phyloP scores from a whole-genome alignment of 2,329 filamentous ascomycete genomes.

The Trichoderma brevicompactum region DNA sequence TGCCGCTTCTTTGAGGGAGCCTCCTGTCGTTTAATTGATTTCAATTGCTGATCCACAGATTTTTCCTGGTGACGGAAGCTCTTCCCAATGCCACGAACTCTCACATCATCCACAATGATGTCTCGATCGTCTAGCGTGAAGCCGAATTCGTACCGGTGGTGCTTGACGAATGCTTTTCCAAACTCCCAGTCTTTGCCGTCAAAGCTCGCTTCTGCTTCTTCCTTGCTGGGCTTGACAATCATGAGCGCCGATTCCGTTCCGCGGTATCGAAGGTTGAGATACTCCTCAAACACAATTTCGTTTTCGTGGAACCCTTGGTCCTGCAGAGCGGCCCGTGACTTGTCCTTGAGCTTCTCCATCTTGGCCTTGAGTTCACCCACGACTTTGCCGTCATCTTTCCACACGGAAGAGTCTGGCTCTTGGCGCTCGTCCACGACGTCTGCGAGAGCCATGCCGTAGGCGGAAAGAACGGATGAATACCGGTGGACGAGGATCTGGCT shows the following conservation, averaged over 20 bases:
- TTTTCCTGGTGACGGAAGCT: constrained; percentile 79
- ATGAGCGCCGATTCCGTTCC: constrained; percentile 91
- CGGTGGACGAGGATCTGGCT: constrained; percentile 83
- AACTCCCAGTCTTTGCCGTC: constrained; percentile 77
- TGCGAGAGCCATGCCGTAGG: constrained; percentile 90
- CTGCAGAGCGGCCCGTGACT: constrained; percentile 67
- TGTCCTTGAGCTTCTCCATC: constrained; percentile 79
- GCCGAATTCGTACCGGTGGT: constrained; percentile 91
- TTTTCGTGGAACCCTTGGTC: constrained; percentile 79
- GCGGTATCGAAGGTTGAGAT: constrained; percentile 90
- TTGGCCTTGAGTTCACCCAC: constrained; percentile 69
- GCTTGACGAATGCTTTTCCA: constrained; percentile 79
- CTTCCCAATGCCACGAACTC: constrained; percentile 86
- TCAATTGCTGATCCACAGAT: constrained; percentile 83
- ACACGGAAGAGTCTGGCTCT: constrained; percentile 70
- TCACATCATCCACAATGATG: constrained; percentile 88
- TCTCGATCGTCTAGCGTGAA: constrained; percentile 85
- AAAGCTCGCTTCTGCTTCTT: constrained; percentile 63
- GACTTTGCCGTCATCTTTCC: constrained; percentile 62
- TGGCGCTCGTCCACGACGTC: constrained; percentile 93
- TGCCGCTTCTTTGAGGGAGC: constrained; percentile 65
- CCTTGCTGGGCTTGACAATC: constrained; percentile 73
- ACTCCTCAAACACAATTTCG: constrained; percentile 84
- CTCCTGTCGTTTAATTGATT: constrained; percentile 65
- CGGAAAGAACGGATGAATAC: constrained; percentile 87